Conservation (phyloP, 1,139 yeast species). For the Pichia sp. region DNA sequence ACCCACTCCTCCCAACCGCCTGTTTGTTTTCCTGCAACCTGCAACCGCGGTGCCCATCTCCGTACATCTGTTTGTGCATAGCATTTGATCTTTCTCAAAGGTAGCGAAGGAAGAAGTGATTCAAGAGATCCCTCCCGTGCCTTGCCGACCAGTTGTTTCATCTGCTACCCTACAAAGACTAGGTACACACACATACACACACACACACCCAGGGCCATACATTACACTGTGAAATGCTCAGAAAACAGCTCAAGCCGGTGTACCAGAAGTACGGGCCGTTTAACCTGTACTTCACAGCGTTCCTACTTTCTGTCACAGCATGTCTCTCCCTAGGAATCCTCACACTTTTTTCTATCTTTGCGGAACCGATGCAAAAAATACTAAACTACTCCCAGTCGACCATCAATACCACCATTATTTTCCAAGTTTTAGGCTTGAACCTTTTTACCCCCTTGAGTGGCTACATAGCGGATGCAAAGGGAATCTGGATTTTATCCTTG, state of each 20-base stretch:
- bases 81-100: too few species aligned
- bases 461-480: constrained; percentile 31
- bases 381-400: constrained; percentile 27
- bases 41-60: too few species aligned
- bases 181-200: too few species aligned
- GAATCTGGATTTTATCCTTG: constrained; percentile 29
- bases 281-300: constrained; percentile 23
- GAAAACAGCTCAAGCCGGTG: constrained; percentile 4
- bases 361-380: constrained; percentile 27
- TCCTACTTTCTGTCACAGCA: constrained; percentile 26
- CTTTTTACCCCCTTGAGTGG: constrained; percentile 31
- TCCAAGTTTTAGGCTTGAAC: constrained; percentile 31
- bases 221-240: not conserved
- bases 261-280: constrained; percentile 26
- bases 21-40: too few species aligned
- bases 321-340: constrained; percentile 31
- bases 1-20: not conserved
- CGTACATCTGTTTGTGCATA: too few species aligned
- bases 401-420: constrained; percentile 31
- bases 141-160: too few species aligned
- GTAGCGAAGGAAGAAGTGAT: too few species aligned
- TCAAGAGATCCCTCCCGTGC: too few species aligned
- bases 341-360: constrained; percentile 31
- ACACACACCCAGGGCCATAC: not conserved
- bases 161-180: too few species aligned